Percentiles rank a stretch among this genome's conserved stretches.
Conservation (phyloP, 495 filamentous ascomycete genomes). For the Xylaria cubensis region DNA sequence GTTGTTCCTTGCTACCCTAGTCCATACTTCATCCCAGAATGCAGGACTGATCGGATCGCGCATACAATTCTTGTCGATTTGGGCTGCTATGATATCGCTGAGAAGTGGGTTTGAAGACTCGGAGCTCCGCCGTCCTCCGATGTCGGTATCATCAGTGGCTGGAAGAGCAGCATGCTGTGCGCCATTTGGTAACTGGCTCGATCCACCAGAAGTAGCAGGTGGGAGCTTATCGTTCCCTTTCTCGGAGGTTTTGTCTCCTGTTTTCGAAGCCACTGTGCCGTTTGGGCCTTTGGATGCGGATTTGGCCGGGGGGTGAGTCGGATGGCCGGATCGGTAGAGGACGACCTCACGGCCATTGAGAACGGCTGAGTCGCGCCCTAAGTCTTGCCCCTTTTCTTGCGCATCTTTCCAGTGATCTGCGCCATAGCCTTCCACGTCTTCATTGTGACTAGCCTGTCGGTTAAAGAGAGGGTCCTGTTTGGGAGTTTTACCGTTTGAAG, state of each 20-base stretch:
- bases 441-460: slow-evolving; percentile 67
- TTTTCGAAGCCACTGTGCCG: slow-evolving; percentile 26
- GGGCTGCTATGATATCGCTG: slow-evolving; percentile 68
- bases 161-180: slow-evolving; percentile 70
- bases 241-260: slow-evolving; percentile 24
- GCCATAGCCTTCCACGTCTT: slow-evolving; percentile 80
- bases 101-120: slow-evolving; percentile 61
- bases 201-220: slow-evolving; percentile 20
- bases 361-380: slow-evolving; percentile 72
- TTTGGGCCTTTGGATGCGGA: slow-evolving; percentile 17
- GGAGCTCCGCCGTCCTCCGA: slow-evolving; percentile 60
- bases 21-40: slow-evolving; percentile 91
- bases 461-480: slow-evolving; percentile 64
- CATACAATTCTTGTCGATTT: slow-evolving; percentile 64
- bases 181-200: slow-evolving; percentile 55
- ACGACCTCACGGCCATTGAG: slow-evolving; percentile 70
- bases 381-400: slow-evolving; percentile 59
- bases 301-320: slow-evolving; percentile 31
- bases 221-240: slow-evolving; percentile 36
- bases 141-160: slow-evolving; percentile 77
- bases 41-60: slow-evolving; percentile 79
- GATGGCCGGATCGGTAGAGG: slow-evolving; percentile 41
- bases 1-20: slow-evolving; percentile 88
- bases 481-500: slow-evolving; percentile 47
- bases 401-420: slow-evolving; percentile 69